Evolutionary conservation across 371 early-diverging fungal genomes (phyloP).

Genomic region (Mortierella sp.): DNA sequence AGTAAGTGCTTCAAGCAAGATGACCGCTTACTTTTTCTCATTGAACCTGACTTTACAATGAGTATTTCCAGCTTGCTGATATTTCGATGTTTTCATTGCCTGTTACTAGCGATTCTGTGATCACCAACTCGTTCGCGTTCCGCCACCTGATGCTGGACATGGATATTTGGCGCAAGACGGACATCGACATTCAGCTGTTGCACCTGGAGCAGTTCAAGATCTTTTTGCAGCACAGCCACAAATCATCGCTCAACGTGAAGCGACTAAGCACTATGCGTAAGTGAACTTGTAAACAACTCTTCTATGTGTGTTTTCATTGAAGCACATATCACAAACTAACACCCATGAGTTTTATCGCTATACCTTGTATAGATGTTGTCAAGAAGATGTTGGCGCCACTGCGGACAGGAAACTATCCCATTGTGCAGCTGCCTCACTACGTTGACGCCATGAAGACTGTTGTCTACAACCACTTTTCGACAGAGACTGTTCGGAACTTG

Average conservation of each 20-base stretch:
- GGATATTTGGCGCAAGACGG: conserved; percentile 78
- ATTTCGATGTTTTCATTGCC: neutral
- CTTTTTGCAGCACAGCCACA: conserved; percentile 72
- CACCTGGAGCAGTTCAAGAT: conserved; percentile 75
- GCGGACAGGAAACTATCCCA: conserved; percentile 70
- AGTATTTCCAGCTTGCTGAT: too few species aligned
- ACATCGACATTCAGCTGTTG: conserved; percentile 69
- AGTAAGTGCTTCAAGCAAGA: conserved; percentile 57
- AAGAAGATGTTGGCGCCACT: conserved; percentile 75
- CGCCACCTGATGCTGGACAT: conserved; percentile 77
- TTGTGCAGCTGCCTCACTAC: conserved; percentile 67
- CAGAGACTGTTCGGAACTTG: conserved; percentile 74
- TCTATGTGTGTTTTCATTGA: neutral
- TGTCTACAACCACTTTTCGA: conserved; percentile 70
- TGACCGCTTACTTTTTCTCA: neutral
- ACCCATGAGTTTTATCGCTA: neutral
- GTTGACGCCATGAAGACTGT: conserved; percentile 70
- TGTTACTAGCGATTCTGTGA: conserved; percentile 65
- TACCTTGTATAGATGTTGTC: conserved; percentile 62
- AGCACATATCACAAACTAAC: neutral
- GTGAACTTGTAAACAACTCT: conserved; percentile 12
- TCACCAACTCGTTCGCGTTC: conserved; percentile 77
- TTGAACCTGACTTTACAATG: neutral
- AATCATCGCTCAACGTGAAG: conserved; percentile 69
- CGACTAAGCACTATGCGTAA: conserved; percentile 76